phyloP scores from a whole-genome alignment of 805 yeast genomes.

The Lipomyces lipofer region DNA sequence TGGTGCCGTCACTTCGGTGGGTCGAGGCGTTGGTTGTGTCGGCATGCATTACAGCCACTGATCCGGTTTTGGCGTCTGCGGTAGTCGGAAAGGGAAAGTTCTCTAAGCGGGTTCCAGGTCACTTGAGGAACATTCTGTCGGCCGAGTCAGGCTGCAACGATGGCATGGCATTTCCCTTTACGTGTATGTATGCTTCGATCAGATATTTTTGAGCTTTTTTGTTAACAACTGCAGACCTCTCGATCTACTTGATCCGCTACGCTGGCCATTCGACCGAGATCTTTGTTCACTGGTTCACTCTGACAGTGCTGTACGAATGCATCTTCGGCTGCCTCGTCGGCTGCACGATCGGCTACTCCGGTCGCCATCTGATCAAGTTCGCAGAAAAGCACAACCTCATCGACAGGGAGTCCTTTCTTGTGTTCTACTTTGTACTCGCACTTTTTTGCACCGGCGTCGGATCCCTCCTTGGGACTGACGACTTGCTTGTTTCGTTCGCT shows the following conservation, averaged over 20 bases:
- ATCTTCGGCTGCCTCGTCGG: conserved; percentile 77
- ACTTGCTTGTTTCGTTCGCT: conserved; percentile 81
- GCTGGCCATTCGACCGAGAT: conserved; percentile 66
- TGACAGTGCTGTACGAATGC: conserved; percentile 81
- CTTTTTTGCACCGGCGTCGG: conserved; percentile 88
- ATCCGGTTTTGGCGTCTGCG: conserved; percentile 92
- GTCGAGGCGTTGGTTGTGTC: conserved; percentile 70
- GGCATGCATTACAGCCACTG: conserved; percentile 93
- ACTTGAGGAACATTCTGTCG: conserved; percentile 73
- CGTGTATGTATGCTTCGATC: conserved; percentile 38
- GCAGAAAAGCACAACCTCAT: conserved; percentile 70
- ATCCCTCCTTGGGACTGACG: conserved; percentile 84
- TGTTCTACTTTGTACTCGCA: conserved; percentile 78
- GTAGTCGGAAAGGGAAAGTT: conserved; percentile 93
- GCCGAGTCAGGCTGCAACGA: conserved; percentile 92
- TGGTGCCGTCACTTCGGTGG: conserved; percentile 73
- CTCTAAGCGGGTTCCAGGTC: conserved; percentile 91
- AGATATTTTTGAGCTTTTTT: no score
- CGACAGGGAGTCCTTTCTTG: conserved; percentile 86
- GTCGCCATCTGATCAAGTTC: conserved; percentile 69
- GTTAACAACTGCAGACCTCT: conserved; percentile 42
- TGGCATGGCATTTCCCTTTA: conserved; percentile 95
- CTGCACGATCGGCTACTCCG: conserved; percentile 63
- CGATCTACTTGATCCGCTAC: conserved; percentile 67
- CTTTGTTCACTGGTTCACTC: conserved; percentile 74